Base-by-base conservation (phyloP, 2,329 filamentous ascomycete genomes). In the Aspergillus sp. region DNA sequence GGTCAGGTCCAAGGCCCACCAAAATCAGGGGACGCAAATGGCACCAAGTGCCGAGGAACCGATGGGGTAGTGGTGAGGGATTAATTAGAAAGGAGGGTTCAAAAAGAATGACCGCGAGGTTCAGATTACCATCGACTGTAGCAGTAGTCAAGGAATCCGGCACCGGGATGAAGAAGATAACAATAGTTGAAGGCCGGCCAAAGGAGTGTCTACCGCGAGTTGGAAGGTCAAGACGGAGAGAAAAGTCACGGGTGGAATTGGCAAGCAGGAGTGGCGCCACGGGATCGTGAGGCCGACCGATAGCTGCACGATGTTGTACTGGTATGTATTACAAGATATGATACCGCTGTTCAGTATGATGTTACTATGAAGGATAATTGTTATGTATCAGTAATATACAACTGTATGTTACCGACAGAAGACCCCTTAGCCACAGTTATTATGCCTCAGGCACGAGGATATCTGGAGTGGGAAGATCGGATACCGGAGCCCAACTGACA, bases 21-120 rank as follows among this genome's bases (percentile, higher is more conserved):
- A 60, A 54, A 61, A 58, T 57, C 59, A 64, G 62, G 63, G 57
- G 63, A 59, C 57, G 52, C 54, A 51, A 36, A 59, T 54, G 61
- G 41, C 53, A 36, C 23, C 25, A 36, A 54, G 32, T 38, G 30
- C 50, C 41, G 52, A 48, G 25, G 36, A 57, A 60, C 45, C 36
- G 58, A 17, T 43, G 47, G 47, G 28, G 53, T 17, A 19, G 41
- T 36, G 30, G 41, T 30, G 21, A 43, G 41, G 21, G 25, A 47
- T 49, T 58, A 30, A 58, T 61, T 30, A 50, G 30, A n/a, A 50
- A 15, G n/a, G 28, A 30, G 48, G 21, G 36, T 39, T 28, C 25
- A 25, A 52, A 49, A 39, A 52, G 36, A 41, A 21, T 50, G 49
- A 51, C 41, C n/a, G 15, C 28, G 17, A 30, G 25, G 25, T 28